Evolutionary conservation across 129 eudicot genomes (phyloP).

Genomic region (Flaveria robusta): DNA sequence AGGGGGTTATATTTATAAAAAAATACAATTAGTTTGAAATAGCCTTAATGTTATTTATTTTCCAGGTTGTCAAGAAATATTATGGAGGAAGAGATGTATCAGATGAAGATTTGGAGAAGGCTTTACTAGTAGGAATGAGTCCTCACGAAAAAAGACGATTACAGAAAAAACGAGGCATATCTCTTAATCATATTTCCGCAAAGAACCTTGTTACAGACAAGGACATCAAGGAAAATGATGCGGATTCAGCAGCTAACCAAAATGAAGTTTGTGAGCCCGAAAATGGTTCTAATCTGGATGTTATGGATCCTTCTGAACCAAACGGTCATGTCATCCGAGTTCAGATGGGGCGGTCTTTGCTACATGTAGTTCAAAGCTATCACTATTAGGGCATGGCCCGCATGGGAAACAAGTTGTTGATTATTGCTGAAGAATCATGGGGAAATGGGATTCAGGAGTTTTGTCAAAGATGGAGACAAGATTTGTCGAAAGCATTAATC

Average conservation of each 20-base stretch:
- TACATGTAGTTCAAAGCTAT: conserved; percentile 55
- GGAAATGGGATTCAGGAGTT: conserved; percentile 75
- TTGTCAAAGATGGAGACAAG: conserved; percentile 98
- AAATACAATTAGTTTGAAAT: not conserved
- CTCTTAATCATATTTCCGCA: conserved; percentile 27
- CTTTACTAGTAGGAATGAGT: conserved; percentile 88
- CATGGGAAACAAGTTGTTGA: conserved; percentile 93
- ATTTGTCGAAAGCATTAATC: conserved; percentile 82
- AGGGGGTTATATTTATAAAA: not conserved
- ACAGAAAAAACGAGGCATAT: conserved; percentile 61
- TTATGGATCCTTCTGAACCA: conserved; percentile 30
- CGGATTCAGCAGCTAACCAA: conserved; percentile 21
- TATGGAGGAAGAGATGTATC: conserved; percentile 91
- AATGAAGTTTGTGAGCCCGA: conserved; percentile 27
- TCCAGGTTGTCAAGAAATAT: conserved; percentile 72
- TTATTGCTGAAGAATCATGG: conserved; percentile 66
- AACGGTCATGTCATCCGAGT: conserved; percentile 7
- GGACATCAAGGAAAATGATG: conserved; percentile 18
- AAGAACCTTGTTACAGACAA: conserved; percentile 19
- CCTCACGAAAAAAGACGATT: conserved; percentile 77
- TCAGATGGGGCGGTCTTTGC: conserved; percentile 29
- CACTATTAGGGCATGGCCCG: conserved; percentile 93
- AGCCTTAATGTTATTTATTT: not conserved
- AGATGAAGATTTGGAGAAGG: conserved; percentile 74
- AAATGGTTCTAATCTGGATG: conserved; percentile 21